Evolutionary conservation across 2,329 filamentous ascomycete genomes (phyloP).

Genomic region (Penicillium rolfsii): DNA sequence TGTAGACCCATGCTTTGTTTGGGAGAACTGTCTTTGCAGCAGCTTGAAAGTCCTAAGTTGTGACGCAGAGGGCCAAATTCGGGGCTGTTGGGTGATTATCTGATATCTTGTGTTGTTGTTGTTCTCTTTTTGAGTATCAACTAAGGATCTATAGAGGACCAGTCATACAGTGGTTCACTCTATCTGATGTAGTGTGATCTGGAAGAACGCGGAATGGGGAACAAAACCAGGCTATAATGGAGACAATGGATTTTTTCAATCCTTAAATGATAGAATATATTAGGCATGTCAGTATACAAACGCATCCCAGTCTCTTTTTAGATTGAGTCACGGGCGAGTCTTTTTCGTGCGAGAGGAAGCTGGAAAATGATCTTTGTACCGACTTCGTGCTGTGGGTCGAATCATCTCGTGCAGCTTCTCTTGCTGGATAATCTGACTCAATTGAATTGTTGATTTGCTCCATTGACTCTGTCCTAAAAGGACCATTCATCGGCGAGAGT

Average conservation of each 20-base stretch:
- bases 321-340: background rate
- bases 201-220: background rate
- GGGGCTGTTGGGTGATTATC: background rate
- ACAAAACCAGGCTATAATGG: background rate
- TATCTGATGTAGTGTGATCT: background rate
- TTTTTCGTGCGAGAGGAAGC: background rate
- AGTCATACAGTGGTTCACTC: too few relatives aligned
- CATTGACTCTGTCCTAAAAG: too few relatives aligned
- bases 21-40: conserved; percentile 9
- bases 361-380: background rate
- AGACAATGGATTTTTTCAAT: background rate
- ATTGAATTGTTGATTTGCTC: too few relatives aligned
- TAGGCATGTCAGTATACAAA: background rate
- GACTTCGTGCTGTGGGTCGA: background rate
- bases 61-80: background rate
- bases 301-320: too few relatives aligned
- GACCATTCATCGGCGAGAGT: background rate
- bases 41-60: background rate
- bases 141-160: too few relatives aligned
- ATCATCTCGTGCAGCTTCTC: background rate
- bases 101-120: background rate
- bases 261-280: background rate
- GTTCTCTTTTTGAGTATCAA: background rate
- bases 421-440: background rate
- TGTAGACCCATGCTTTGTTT: conserved; percentile 26